Base-by-base conservation (phyloP, 1,284 basidiomycete genomes). In the Trametes sp. region DNA sequence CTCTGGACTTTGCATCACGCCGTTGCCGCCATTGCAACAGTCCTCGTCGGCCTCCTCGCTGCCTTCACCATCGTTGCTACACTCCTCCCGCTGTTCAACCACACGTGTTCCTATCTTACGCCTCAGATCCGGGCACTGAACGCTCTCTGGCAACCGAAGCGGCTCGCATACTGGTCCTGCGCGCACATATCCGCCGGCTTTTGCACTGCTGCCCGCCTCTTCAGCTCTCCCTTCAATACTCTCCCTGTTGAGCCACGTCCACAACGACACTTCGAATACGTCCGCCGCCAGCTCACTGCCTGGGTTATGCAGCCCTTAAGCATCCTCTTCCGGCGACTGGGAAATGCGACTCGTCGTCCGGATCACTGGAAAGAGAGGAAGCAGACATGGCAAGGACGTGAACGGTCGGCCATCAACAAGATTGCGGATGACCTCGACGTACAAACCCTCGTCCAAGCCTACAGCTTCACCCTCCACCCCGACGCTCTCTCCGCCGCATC, bases 1-100 rank as follows among this genome's bases (percentile, higher is more conserved):
- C 57, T 67, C 8, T 61, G 55, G 51, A 45, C 49, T 1, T 33
- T 69, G n/a, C 53, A 66, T 38, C 28, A 26, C 19, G 26, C 55
- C 9, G 60, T 69, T 14, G 61, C 65, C 0, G 38, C 28, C 4
- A 36, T 52, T 24, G 36, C 63, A 0, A 38, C 52, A 1, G 23
- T 19, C 5, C 59, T 61, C 8, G 52, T 60, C 6, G 36, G 50
- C 4, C 11, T 49, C 14, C 42, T 57, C 8, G 4, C 33, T 2
- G 16, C 35, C 0, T 63, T 65, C 42, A 56, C 45, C 13, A 19
- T 56, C 23, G 29, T 5, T 46, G 60, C 58, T 1, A 51, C 53
- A 16, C 8, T 69, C 3, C 35, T 62, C 2, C 67, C 67, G 5
- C 24, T 52, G 23, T 16, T 38, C 16, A 9, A 38, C 8, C 9